Evolutionary conservation across 768 basidiomycete genomes (phyloP), one percentile per base, ranked within the genome.

Genomic region (Naganishia kalamii): DNA sequence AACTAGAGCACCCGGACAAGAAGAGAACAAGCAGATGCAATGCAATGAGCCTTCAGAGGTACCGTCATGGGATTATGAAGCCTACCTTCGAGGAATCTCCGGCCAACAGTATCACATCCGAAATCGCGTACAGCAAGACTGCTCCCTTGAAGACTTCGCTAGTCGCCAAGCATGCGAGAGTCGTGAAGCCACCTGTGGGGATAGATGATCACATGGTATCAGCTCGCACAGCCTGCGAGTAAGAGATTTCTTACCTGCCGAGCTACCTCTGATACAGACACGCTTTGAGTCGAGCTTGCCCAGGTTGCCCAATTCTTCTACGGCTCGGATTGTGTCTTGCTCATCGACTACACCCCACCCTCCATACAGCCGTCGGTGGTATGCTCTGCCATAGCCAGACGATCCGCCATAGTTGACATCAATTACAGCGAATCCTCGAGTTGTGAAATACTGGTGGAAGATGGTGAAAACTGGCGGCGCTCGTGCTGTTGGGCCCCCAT

Each of bases 401-500:
- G 87, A 88, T 0, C 88, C 90, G 1, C 87, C 83, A 65, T 89
- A 62, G 29, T 90, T 87, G 44, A 91, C 87, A 60, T 87, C 87
- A 32, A 88, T 69, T 84, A 87, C 69, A 85, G 65, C 52, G 37
- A 62, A 62, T 0, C 68, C 76, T 21, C 71, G 65, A 29, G 66
- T 54, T 46, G 70, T 70, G 52, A 52, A 72, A 25, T 65, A 74
- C 40, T 66, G 44, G 4, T 65, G 1, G 7, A 41, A 43, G 7
- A 19, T 7, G 25, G 33, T 67, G n/a, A 68, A 30, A 11, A 62
- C 48, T 4, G 61, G 60, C 12, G 65, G 19, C 3, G 37, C 46
- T 41, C 41, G 49, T 4, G 44, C 21, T 8, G 60, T 62, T 0
- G 90, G 89, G 0, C 89, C 89, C 0, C 89, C 89, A 65, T 90